A percentile compares a stretch with the other conserved stretches of the same genome.
Evolutionary conservation across 2,329 filamentous ascomycete genomes (phyloP).

Genomic region (Colletotrichum graminicola): DNA sequence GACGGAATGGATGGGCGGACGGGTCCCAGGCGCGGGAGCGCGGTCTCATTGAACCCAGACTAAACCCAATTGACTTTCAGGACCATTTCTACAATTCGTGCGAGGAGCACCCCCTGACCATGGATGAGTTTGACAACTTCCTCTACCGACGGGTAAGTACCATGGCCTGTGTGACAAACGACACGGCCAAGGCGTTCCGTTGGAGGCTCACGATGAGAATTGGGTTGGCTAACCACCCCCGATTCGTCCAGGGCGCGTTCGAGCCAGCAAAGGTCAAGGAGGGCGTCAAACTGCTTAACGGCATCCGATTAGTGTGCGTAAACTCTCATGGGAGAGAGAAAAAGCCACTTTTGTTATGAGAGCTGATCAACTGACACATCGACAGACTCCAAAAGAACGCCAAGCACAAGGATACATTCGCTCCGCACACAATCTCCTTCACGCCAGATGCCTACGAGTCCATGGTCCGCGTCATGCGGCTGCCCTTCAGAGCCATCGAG

Average conservation of each 20-base stretch:
- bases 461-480: conserved; percentile 67
- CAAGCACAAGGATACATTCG: conserved; percentile 69
- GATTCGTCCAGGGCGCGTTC: conserved; percentile 64
- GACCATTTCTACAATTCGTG: conserved; percentile 62
- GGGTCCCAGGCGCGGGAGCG: neutral
- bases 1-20: neutral
- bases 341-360: conserved; percentile 14
- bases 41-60: neutral
- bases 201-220: conserved; percentile 1
- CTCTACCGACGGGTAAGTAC: conserved; percentile 61
- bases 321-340: neutral
- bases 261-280: conserved; percentile 57
- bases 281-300: conserved; percentile 61
- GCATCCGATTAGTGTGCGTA: conserved; percentile 67
- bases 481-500: conserved; percentile 71
- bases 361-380: conserved; percentile 8
- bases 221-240: conserved; percentile 33
- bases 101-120: conserved; percentile 64
- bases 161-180: neutral
- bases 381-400: conserved; percentile 68
- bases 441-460: conserved; percentile 62
- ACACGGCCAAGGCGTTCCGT: neutral
- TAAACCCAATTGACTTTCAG: conserved; percentile 49
- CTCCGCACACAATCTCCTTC: conserved; percentile 66
- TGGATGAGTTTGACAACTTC: conserved; percentile 71